Base-by-base conservation (phyloP, 305 asterid genomes). In the Plantago lanceolata region DNA sequence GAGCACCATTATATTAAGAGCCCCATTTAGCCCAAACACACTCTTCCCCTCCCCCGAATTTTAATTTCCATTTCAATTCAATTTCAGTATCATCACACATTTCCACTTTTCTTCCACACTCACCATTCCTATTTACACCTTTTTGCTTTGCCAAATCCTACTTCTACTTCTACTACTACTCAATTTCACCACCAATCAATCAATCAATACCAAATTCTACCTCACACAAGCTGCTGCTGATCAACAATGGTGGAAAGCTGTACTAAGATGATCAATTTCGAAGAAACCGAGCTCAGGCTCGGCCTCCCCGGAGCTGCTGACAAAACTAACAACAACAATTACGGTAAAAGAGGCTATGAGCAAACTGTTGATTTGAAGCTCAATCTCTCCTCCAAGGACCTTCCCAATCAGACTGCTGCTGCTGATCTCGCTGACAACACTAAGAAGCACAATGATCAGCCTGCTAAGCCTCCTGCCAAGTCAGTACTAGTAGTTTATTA, bases 251-350 rank as follows among this genome's bases (percentile, higher is more conserved):
- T 55, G 55, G 84, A 82, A 5, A 6, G 58, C 14, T 64, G 59
- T 63, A 50, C 48, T 8, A 80, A 68, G 29, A 21, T 81, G 57
- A 73, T 24, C 28, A 24, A 67, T 5, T 74, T 76, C 50, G 76
- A 76, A 35, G 84, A 73, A 70, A 90, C 97, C 6, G 96, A 90
- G 79, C 82, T 89, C 21, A 74, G 96, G 70, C 78, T 92, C 15
- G 96, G 95, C 0, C 67, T 89, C 57, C 92, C 95, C 14, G 90
- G 91, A 40, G 45, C 45, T 19, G 73, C 28, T 14, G 19, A 73
- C 16, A 74, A 74, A 33, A 57, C 3, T 17, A 44, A 43, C 18
- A 69, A 62, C 24, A 61, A 69, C 28, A 78, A 66, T 57, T 70
- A 70, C 33, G 82, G 86, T 19, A 81, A 82, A 60, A 65, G 88